Conservation (phyloP, 129 eudicot genomes). For the Helianthus tuberosus region DNA sequence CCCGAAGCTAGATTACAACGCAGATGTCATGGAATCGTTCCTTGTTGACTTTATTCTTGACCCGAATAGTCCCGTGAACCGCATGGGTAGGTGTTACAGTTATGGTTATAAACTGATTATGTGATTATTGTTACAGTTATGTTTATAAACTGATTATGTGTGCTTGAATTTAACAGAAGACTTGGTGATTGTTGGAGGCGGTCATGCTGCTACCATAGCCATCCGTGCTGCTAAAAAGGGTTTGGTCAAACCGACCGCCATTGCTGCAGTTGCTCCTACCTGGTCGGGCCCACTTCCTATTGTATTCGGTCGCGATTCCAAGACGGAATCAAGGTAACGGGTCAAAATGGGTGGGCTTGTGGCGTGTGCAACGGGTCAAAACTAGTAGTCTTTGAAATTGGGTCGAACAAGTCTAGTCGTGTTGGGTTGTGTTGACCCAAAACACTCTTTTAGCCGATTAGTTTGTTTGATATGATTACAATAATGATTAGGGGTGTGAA, state of each 20-base stretch:
- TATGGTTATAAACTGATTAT: constrained; percentile 9
- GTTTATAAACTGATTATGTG: constrained; percentile 10
- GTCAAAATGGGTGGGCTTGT: constrained; percentile 6
- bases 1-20: constrained; percentile 83
- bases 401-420: background rate
- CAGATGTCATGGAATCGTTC: constrained; percentile 89
- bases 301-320: constrained; percentile 87
- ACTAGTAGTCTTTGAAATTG: background rate
- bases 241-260: constrained; percentile 74
- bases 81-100: constrained; percentile 44
- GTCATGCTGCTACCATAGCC: constrained; percentile 98
- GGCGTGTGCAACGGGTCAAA: background rate
- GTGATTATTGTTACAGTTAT: background rate
- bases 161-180: constrained; percentile 44
- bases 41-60: constrained; percentile 76
- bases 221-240: constrained; percentile 89
- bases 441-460: background rate
- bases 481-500: background rate
- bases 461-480: background rate
- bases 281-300: constrained; percentile 99
- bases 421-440: background rate
- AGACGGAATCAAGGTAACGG: constrained; percentile 76
- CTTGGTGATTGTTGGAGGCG: constrained; percentile 86
- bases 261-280: constrained; percentile 94
- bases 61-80: constrained; percentile 59